Conservation (phyloP, 208 protist species). For the Acanthamoeba lenticulata region DNA sequence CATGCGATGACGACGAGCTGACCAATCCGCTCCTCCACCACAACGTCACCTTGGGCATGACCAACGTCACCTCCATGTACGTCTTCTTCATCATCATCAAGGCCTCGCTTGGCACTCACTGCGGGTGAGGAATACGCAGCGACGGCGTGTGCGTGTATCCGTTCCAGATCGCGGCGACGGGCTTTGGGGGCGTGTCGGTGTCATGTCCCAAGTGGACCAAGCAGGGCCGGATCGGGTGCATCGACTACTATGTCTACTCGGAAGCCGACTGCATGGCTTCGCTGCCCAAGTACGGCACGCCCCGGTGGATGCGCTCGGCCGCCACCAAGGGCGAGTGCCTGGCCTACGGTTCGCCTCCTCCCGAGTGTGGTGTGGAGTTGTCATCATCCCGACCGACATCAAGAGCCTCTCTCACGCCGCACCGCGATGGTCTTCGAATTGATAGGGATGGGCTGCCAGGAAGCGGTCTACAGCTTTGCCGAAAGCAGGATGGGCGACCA, state of each 20-base stretch:
- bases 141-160: constrained; percentile 17
- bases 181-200: background rate
- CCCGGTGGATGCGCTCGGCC: background rate
- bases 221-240: background rate
- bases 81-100: background rate
- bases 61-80: background rate
- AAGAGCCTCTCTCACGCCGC: too few relatives aligned
- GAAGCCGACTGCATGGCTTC: background rate
- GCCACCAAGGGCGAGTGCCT: background rate
- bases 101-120: background rate
- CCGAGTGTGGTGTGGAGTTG: too few relatives aligned
- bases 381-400: too few relatives aligned
- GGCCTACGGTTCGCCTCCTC: constrained; percentile 42
- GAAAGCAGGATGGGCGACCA: background rate
- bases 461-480: background rate
- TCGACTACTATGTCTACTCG: background rate
- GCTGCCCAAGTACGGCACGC: background rate
- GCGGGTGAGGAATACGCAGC: background rate
- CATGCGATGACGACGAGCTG: background rate
- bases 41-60: background rate
- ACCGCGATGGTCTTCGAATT: background rate
- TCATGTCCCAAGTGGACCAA: background rate
- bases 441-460: background rate
- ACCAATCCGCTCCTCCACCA: background rate
- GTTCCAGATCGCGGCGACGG: background rate